A percentile compares a stretch with the other conserved stretches of the same genome.
Conservation (phyloP, 306 rosid genomes). For the Pueraria montana region DNA sequence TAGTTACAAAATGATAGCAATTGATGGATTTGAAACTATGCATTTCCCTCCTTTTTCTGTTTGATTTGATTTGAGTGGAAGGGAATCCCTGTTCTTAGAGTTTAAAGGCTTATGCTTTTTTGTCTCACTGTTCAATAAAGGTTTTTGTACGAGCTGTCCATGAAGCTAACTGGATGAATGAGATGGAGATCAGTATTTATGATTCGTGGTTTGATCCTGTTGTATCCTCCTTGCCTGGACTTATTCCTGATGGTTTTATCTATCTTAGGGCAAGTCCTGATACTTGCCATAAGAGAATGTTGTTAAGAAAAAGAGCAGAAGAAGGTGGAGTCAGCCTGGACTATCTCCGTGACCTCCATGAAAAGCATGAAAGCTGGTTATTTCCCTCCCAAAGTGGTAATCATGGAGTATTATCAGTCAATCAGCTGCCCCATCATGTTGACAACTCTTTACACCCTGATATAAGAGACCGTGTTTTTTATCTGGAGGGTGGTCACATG, state of each 20-base stretch:
- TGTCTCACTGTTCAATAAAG: constrained; percentile 57
- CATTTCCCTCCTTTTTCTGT: constrained; percentile 47
- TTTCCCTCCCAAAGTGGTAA: constrained; percentile 85
- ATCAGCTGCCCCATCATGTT: constrained; percentile 69
- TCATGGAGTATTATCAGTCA: constrained; percentile 80
- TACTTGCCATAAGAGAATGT: constrained; percentile 96
- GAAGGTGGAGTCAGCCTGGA: constrained; percentile 94
- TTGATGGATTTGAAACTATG: constrained; percentile 48
- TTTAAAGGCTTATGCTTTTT: constrained; percentile 52
- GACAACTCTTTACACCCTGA: constrained; percentile 89
- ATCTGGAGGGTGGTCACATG: constrained; percentile 95
- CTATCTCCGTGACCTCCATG: constrained; percentile 85
- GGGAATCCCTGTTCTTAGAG: constrained; percentile 39
- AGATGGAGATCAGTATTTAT: constrained; percentile 98
- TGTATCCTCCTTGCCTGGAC: constrained; percentile 95
- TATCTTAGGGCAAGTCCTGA: constrained; percentile 99
- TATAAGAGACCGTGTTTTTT: constrained; percentile 91
- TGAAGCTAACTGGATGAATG: constrained; percentile 99
- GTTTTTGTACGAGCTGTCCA: constrained; percentile 98
- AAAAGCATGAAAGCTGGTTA: constrained; percentile 98
- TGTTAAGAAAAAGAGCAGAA: constrained; percentile 79
- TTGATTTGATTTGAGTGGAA: constrained; percentile 43
- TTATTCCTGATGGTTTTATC: constrained; percentile 94
- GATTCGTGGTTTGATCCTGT: constrained; percentile 99
- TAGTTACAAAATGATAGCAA: constrained; percentile 24